These are phyloP conservation scores for Coelastrella sp. DNA, from an alignment of 139 green algal genomes.

Conservation along the genomic window DNA sequence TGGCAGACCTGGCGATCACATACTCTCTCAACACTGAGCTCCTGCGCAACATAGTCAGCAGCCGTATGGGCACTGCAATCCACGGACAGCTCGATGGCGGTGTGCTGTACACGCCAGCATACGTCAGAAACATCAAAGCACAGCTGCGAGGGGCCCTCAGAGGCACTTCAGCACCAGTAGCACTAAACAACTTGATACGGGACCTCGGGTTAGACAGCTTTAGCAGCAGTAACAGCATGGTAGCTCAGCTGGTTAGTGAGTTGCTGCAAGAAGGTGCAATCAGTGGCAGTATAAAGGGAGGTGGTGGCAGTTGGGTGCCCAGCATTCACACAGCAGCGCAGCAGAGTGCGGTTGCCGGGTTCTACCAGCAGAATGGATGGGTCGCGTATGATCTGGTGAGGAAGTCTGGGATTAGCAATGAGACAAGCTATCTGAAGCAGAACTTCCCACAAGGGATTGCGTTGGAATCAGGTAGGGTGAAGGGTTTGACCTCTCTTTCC, in stretches of 20 bases:
- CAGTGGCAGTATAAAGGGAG: slow-evolving; percentile 72
- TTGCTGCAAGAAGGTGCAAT: slow-evolving; percentile 62
- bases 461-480: slow-evolving; percentile 59
- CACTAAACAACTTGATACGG: slow-evolving; percentile 49
- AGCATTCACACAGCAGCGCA: slow-evolving; percentile 72
- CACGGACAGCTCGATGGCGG: slow-evolving; percentile 79
- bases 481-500: not conserved
- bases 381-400: slow-evolving; percentile 78
- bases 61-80: slow-evolving; percentile 42
- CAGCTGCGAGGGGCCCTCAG: slow-evolving; percentile 87
- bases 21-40: slow-evolving; percentile 87
- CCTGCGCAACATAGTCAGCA: slow-evolving; percentile 68
- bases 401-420: slow-evolving; percentile 68
- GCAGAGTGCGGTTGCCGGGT: slow-evolving; percentile 70
- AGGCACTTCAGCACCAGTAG: slow-evolving; percentile 61
- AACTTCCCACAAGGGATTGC: slow-evolving; percentile 74
- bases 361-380: slow-evolving; percentile 90
- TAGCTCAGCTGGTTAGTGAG: slow-evolving; percentile 67
- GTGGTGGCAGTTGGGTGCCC: slow-evolving; percentile 80
- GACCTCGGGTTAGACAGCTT: slow-evolving; percentile 46
- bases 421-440: slow-evolving; percentile 62
- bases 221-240: slow-evolving; percentile 40
- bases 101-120: slow-evolving; percentile 87
- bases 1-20: slow-evolving; percentile 85
- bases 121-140: slow-evolving; percentile 84